A percentile compares a stretch with the other conserved stretches of the same genome.
phyloP scores from a whole-genome alignment of 371 early-diverging fungal species.

The Chytridium lagenaria region DNA sequence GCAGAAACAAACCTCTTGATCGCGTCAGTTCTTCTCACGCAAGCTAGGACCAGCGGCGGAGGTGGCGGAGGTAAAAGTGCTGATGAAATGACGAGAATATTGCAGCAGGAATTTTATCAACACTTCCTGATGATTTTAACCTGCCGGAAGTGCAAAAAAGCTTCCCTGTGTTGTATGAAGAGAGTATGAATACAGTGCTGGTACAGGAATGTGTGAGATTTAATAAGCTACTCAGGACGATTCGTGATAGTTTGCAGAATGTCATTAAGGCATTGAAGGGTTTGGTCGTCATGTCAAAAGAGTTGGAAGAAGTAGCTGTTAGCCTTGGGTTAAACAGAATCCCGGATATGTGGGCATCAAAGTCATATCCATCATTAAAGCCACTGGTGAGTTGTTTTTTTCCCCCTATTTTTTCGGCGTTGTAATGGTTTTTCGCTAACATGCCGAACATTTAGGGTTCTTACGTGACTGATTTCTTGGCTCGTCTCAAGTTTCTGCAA shows the following conservation, averaged over 20 bases:
- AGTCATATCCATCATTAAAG: constrained; percentile 62
- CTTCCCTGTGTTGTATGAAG: constrained; percentile 63
- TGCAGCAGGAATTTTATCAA: constrained; percentile 53
- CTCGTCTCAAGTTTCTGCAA: constrained; percentile 57
- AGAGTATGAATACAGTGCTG: constrained; percentile 67
- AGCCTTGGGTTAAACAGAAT: constrained; percentile 57
- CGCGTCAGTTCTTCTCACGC: constrained; percentile 56
- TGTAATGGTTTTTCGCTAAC: not conserved
- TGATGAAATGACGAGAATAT: constrained; percentile 56
- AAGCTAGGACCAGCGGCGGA: constrained; percentile 47
- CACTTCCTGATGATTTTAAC: constrained; percentile 57
- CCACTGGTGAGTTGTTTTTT: constrained; percentile 49
- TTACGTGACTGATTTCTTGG: constrained; percentile 58
- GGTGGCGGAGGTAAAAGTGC: constrained; percentile 53
- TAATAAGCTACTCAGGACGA: constrained; percentile 56
- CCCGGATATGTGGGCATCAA: constrained; percentile 64
- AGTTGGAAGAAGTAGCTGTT: constrained; percentile 59
- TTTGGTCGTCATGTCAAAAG: constrained; percentile 66
- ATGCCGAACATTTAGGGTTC: constrained; percentile 45
- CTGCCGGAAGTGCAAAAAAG: constrained; percentile 46
- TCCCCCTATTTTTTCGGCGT: too few species aligned
- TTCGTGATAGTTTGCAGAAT: constrained; percentile 57
- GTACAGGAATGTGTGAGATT: constrained; percentile 64
- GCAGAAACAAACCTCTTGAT: constrained; percentile 60
- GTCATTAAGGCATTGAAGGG: constrained; percentile 66